These are phyloP conservation scores for Penicillium salamii DNA, from an alignment of 495 filamentous ascomycete genomes.

Conservation along the genomic window DNA sequence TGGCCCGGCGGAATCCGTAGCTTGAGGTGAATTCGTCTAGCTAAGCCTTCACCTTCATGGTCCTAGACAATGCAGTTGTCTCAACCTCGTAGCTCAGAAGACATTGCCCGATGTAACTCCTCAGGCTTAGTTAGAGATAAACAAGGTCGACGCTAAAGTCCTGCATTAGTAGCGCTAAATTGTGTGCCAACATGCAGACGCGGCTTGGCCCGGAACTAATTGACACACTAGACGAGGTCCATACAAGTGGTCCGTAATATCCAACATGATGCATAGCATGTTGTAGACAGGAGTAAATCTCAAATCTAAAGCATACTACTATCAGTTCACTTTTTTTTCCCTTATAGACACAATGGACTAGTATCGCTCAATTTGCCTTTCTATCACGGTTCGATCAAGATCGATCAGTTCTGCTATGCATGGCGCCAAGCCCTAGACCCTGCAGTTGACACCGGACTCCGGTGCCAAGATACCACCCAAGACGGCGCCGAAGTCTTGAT, in stretches of 20 bases:
- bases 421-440: conserved; percentile 15
- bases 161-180: background rate
- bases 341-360: too few species aligned
- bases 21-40: background rate
- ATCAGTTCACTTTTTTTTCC: too few species aligned
- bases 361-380: too few species aligned
- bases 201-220: too few species aligned
- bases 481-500: conserved; percentile 11
- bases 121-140: background rate
- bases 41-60: conserved; percentile 2
- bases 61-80: background rate
- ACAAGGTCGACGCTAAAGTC: background rate
- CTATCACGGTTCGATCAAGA: background rate
- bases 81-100: background rate
- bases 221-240: too few species aligned
- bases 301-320: too few species aligned
- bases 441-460: conserved; percentile 18
- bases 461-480: conserved; percentile 27
- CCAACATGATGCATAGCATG: too few species aligned
- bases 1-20: conserved; percentile 27
- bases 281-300: too few species aligned
- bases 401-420: background rate
- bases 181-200: too few species aligned
- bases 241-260: too few species aligned
- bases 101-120: conserved; percentile 2